A percentile compares a stretch with the other conserved stretches of the same genome.
phyloP scores from a whole-genome alignment of 495 filamentous ascomycete genomes.

The Penicillium paradoxum region DNA sequence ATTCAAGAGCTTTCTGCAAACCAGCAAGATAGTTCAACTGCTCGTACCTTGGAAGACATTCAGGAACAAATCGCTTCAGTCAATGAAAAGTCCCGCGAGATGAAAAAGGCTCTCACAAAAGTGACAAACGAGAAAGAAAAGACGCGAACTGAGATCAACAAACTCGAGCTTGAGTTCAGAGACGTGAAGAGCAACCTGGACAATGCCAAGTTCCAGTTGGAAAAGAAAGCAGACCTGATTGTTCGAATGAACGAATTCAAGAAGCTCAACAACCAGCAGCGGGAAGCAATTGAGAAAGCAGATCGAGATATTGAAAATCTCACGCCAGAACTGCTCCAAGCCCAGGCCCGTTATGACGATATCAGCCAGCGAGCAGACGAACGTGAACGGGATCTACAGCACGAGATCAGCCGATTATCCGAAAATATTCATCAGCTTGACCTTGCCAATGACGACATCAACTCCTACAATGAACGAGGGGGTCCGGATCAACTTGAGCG shows the following conservation, averaged over 20 bases:
- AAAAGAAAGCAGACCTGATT: slow-evolving; percentile 65
- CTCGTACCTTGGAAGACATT: slow-evolving; percentile 75
- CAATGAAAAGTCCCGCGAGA: slow-evolving; percentile 59
- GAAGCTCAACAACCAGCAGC: slow-evolving; percentile 60
- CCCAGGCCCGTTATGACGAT: slow-evolving; percentile 69
- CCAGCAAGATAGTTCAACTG: slow-evolving; percentile 57
- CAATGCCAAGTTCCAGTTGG: slow-evolving; percentile 65
- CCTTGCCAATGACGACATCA: slow-evolving; percentile 69
- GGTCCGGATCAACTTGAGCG: slow-evolving; percentile 66
- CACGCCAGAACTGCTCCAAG: slow-evolving; percentile 66
- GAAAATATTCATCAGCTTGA: slow-evolving; percentile 72
- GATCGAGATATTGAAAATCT: slow-evolving; percentile 68
- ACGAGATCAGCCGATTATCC: slow-evolving; percentile 63
- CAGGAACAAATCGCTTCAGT: slow-evolving; percentile 65
- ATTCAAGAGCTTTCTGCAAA: slow-evolving; percentile 66
- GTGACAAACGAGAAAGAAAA: slow-evolving; percentile 66
- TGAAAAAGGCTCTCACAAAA: slow-evolving; percentile 58
- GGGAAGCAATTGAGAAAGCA: slow-evolving; percentile 56
- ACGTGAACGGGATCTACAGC: slow-evolving; percentile 68
- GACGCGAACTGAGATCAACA: slow-evolving; percentile 57
- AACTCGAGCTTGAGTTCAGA: slow-evolving; percentile 65
- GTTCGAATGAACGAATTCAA: slow-evolving; percentile 68
- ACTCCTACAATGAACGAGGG: slow-evolving; percentile 70
- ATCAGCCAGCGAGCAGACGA: slow-evolving; percentile 63
- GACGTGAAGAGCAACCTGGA: slow-evolving; percentile 65